A percentile compares a stretch with the other conserved stretches of the same genome.
These are phyloP conservation scores for Chytridium lagenaria DNA, from an alignment of 371 early-diverging fungal genomes.

Conservation along the genomic window DNA sequence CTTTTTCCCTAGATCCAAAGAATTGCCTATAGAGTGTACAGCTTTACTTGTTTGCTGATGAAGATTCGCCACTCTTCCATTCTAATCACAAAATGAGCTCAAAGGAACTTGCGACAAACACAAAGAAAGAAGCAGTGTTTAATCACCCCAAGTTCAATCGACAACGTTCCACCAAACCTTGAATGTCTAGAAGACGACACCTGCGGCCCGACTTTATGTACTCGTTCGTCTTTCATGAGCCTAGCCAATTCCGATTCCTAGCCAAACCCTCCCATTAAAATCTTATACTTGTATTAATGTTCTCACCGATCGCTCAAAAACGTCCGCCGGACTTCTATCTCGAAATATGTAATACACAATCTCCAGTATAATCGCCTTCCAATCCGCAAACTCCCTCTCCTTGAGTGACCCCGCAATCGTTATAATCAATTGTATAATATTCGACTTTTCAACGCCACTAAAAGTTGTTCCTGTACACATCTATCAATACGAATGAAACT, in stretches of 20 bases:
- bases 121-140: no score
- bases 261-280: not conserved
- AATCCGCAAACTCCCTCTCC: conserved; percentile 62
- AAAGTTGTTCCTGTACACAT: conserved; percentile 57
- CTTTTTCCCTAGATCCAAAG: conserved; percentile 59
- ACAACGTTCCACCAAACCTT: conserved; percentile 67
- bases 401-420: conserved; percentile 65
- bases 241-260: conserved; percentile 17
- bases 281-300: not conserved
- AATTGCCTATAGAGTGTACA: conserved; percentile 45
- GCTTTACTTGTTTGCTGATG: conserved; percentile 55
- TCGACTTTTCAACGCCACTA: conserved; percentile 61
- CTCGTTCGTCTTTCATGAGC: conserved; percentile 47
- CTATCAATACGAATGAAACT: not conserved
- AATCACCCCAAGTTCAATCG: conserved; percentile 57
- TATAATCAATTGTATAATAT: conserved; percentile 63
- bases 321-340: conserved; percentile 38
- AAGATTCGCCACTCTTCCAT: conserved; percentile 48
- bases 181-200: conserved; percentile 56
- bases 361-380: conserved; percentile 70
- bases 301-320: not conserved
- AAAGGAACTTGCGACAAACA: no score
- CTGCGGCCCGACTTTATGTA: conserved; percentile 25
- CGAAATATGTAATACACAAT: conserved; percentile 65
- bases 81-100: conserved; percentile 38